Evolutionary conservation across 2,329 filamentous ascomycete genomes (phyloP).

Genomic region (Cytospora schulzeri): DNA sequence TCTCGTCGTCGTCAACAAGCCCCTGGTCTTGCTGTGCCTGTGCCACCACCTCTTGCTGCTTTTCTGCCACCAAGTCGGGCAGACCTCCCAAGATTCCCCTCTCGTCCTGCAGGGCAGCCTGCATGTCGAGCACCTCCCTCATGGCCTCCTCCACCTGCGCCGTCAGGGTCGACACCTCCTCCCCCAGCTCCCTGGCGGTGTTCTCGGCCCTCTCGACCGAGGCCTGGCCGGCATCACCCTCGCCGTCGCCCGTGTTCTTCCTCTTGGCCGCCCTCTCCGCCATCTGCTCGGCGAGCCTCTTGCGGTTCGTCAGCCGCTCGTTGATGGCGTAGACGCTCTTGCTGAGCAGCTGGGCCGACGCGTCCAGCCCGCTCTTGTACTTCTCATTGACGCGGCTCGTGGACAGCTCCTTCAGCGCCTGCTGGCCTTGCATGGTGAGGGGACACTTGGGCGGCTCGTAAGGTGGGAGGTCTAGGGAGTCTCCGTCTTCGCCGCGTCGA

Average conservation of each 20-base stretch:
- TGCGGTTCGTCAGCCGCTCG: conserved; percentile 42
- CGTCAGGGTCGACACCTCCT: conserved; percentile 46
- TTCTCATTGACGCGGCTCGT: conserved; percentile 43
- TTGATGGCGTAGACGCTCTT: conserved; percentile 52
- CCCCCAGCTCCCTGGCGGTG: conserved; percentile 37
- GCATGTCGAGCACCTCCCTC: conserved; percentile 52
- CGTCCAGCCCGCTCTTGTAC: conserved; percentile 51
- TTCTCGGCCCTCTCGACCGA: conserved; percentile 25
- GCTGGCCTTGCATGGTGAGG: conserved; percentile 44
- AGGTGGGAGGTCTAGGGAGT: conserved; percentile 44
- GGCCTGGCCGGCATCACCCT: background rate
- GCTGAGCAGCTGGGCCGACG: conserved; percentile 47
- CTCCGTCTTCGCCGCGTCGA: background rate
- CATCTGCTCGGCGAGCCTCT: conserved; percentile 39
- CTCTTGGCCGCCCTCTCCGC: conserved; percentile 31
- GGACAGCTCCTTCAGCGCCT: conserved; percentile 46
- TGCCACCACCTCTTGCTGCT: conserved; percentile 33
- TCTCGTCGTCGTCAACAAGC: conserved; percentile 33
- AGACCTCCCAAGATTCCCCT: conserved; percentile 42
- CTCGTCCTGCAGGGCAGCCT: conserved; percentile 53
- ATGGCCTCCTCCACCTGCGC: conserved; percentile 48
- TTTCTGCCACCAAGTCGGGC: conserved; percentile 34
- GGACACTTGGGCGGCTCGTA: conserved; percentile 54
- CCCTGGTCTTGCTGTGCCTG: conserved; percentile 31
- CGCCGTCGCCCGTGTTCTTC: conserved; percentile 9